Evolutionary conservation across 768 basidiomycete species (phyloP).

Genomic region (Rhodosporidiobolus sp.): DNA sequence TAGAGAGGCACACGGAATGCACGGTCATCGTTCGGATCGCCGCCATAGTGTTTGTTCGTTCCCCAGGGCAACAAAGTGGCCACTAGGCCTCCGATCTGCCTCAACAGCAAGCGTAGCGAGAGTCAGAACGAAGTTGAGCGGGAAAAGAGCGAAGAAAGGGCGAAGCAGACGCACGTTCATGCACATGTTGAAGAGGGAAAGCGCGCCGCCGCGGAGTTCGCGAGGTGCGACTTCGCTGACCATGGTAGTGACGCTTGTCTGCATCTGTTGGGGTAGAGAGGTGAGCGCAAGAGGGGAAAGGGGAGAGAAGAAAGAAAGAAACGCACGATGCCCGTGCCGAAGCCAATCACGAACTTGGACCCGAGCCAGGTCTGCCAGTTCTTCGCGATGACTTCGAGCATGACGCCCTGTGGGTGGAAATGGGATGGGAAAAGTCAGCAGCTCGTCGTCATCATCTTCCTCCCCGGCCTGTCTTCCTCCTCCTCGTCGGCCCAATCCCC

Average conservation of each 20-base stretch:
- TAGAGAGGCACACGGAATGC: constrained; percentile 32
- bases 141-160: not conserved
- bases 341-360: constrained; percentile 41
- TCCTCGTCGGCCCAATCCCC: no score
- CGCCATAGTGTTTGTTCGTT: constrained; percentile 14
- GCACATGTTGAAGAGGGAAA: constrained; percentile 30
- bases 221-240: constrained; percentile 39
- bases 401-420: constrained; percentile 23
- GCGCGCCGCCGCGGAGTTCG: constrained; percentile 34
- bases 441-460: no score
- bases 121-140: no score
- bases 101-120: no score
- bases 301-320: not conserved
- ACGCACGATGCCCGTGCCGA: constrained; percentile 33
- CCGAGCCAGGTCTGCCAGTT: constrained; percentile 33
- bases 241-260: constrained; percentile 35
- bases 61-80: constrained; percentile 34
- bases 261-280: not conserved
- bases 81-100: constrained; percentile 26
- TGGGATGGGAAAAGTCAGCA: no score
- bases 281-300: not conserved
- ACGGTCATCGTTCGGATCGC: constrained; percentile 14
- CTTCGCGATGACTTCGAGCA: constrained; percentile 34
- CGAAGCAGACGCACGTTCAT: not conserved
- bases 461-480: no score